These are phyloP conservation scores for Sphaerulina populicola DNA, from an alignment of 2,329 filamentous ascomycete genomes.

Conservation along the genomic window DNA sequence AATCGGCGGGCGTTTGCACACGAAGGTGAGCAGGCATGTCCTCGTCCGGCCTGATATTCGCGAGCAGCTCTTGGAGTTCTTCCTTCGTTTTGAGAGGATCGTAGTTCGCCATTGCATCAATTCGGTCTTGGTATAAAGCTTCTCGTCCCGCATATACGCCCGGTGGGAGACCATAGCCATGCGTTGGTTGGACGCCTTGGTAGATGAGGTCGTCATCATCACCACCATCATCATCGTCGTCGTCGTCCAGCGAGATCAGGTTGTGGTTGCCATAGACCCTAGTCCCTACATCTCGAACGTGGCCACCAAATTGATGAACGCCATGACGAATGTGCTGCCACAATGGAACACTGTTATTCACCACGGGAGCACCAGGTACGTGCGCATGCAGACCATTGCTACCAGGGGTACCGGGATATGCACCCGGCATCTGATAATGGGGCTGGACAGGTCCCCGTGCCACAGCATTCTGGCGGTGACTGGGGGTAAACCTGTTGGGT, in stretches of 20 bases:
- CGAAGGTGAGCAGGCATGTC: conserved; percentile 47
- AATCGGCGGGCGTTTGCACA: conserved; percentile 59
- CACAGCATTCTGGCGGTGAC: conserved; percentile 7
- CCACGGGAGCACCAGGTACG: background rate
- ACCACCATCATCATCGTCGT: conserved; percentile 15
- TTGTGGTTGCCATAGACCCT: conserved; percentile 18
- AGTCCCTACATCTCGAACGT: conserved; percentile 6
- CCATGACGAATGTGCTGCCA: background rate
- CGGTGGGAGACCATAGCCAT: conserved; percentile 18
- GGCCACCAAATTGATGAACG: background rate
- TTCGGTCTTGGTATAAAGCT: conserved; percentile 23
- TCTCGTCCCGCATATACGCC: conserved; percentile 23
- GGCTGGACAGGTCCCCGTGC: background rate
- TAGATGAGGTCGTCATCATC: conserved; percentile 18
- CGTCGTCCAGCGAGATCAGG: conserved; percentile 13
- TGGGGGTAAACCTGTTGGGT: conserved; percentile 22
- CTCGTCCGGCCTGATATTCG: conserved; percentile 65
- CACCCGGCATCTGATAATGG: conserved; percentile 20
- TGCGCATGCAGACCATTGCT: background rate
- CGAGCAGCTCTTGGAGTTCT: conserved; percentile 61
- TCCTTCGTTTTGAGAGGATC: conserved; percentile 50
- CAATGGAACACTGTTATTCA: background rate
- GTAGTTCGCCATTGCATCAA: conserved; percentile 22
- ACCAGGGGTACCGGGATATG: conserved; percentile 14
- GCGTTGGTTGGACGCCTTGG: background rate